A percentile compares a stretch with the other conserved stretches of the same genome.
Conservation (phyloP, 2,329 filamentous ascomycete genomes). For the Cladophialophora yegresii region DNA sequence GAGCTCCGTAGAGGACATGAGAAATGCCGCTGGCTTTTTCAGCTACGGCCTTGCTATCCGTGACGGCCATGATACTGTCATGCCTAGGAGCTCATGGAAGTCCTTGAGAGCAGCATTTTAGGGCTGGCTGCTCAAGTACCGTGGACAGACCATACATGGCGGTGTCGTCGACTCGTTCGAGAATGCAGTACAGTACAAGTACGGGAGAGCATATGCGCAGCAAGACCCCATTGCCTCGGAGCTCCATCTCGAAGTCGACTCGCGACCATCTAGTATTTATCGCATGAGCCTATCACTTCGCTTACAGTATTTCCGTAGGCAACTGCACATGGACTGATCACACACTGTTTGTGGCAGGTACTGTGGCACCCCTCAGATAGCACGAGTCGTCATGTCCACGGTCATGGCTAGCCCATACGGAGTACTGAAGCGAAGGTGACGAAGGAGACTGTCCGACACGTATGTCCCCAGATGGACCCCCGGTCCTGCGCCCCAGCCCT, state of each 20-base stretch:
- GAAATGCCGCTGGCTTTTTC: constrained; percentile 1
- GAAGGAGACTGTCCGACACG: not conserved
- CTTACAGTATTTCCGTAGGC: not conserved
- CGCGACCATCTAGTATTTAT: not conserved
- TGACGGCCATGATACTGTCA: not conserved
- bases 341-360: too few relatives aligned
- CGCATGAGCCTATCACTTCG: too few relatives aligned
- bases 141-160: not conserved
- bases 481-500: not conserved
- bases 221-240: not conserved
- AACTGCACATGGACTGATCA: too few relatives aligned
- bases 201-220: not conserved
- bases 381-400: not conserved
- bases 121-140: not conserved
- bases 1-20: not conserved
- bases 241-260: not conserved
- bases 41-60: not conserved
- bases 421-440: not conserved
- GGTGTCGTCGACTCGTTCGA: not conserved
- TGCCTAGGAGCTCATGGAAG: not conserved
- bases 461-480: not conserved
- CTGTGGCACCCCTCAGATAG: not conserved
- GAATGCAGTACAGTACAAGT: not conserved
- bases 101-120: not conserved
- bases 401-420: too few relatives aligned